A percentile compares a stretch with the other conserved stretches of the same genome.
Conservation (phyloP, 805 yeast genomes). For the Vanderwaltozyma tropicalis region DNA sequence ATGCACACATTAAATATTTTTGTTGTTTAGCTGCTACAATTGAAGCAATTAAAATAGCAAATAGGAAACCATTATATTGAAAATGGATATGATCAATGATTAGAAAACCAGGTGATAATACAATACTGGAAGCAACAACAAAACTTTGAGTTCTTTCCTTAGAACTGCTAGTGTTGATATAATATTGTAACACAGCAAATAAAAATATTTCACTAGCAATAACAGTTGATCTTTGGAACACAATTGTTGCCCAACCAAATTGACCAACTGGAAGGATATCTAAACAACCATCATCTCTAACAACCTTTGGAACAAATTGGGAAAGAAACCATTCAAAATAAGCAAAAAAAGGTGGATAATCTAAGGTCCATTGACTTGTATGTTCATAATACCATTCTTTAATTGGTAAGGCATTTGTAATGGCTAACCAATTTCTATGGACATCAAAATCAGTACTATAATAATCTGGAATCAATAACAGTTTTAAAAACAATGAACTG, state of each 20-base stretch:
- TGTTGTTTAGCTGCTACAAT: slow-evolving; percentile 58
- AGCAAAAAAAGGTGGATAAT: slow-evolving; percentile 96
- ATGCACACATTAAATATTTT: slow-evolving; percentile 49
- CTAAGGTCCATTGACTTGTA: slow-evolving; percentile 84
- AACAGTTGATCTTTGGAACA: slow-evolving; percentile 76
- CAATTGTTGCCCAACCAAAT: slow-evolving; percentile 69
- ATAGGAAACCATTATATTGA: slow-evolving; percentile 92
- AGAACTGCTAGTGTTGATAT: slow-evolving; percentile 39
- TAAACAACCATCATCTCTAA: slow-evolving; percentile 66
- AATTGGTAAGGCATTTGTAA: slow-evolving; percentile 67
- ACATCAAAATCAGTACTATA: slow-evolving; percentile 96
- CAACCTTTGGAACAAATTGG: slow-evolving; percentile 54
- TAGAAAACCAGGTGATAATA: slow-evolving; percentile 79
- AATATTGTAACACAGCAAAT: slow-evolving; percentile 62
- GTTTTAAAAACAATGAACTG: slow-evolving; percentile 48
- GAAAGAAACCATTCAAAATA: slow-evolving; percentile 82
- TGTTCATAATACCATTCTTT: slow-evolving; percentile 73
- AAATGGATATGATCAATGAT: slow-evolving; percentile 93
- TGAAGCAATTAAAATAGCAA: slow-evolving; percentile 68
- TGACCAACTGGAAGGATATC: slow-evolving; percentile 53
- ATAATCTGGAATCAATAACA: slow-evolving; percentile 66
- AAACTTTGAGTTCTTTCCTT: slow-evolving; percentile 38
- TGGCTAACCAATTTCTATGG: slow-evolving; percentile 94
- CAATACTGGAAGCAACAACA: slow-evolving; percentile 73
- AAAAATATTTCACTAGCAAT: slow-evolving; percentile 64